phyloP scores from a whole-genome alignment of 2,329 filamentous ascomycete species.

The Penicillium palitans region DNA sequence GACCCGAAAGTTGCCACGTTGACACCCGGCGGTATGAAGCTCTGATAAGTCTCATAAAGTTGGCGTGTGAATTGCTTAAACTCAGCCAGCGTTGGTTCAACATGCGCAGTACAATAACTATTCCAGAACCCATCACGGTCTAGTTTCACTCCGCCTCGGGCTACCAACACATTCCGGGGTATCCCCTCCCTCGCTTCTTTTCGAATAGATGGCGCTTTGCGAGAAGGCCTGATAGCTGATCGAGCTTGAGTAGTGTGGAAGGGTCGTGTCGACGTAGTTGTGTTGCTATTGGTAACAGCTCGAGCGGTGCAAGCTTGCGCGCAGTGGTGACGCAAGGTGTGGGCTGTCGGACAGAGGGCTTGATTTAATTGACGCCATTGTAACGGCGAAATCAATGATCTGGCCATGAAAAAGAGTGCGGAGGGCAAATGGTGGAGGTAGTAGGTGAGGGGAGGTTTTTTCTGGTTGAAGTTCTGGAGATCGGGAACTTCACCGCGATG shows the following conservation, averaged over 20 bases:
- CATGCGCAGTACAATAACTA: background rate
- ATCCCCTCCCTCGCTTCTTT: background rate
- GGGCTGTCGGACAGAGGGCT: background rate
- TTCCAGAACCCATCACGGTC: constrained; percentile 5
- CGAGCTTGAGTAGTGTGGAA: constrained; percentile 16
- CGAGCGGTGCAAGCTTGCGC: constrained; percentile 3
- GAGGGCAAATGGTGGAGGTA: background rate
- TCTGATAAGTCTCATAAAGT: constrained; percentile 6
- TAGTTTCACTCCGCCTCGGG: background rate
- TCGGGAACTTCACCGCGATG: constrained; percentile 3
- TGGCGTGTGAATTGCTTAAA: background rate
- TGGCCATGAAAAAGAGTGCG: constrained; percentile 16
- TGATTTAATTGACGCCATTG: constrained; percentile 18
- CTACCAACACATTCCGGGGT: background rate
- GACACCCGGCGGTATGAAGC: constrained; percentile 11
- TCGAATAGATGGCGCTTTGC: background rate
- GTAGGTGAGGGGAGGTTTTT: constrained; percentile 2
- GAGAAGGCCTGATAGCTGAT: background rate
- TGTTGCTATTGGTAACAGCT: background rate
- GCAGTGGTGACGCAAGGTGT: background rate
- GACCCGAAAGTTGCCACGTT: constrained; percentile 18
- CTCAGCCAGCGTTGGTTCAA: background rate
- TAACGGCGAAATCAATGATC: constrained; percentile 15
- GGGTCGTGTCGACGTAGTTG: background rate
- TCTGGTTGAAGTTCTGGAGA: constrained; percentile 15